These are phyloP conservation scores for Ogataea henricii DNA, from an alignment of 805 yeast species.

Conservation along the genomic window DNA sequence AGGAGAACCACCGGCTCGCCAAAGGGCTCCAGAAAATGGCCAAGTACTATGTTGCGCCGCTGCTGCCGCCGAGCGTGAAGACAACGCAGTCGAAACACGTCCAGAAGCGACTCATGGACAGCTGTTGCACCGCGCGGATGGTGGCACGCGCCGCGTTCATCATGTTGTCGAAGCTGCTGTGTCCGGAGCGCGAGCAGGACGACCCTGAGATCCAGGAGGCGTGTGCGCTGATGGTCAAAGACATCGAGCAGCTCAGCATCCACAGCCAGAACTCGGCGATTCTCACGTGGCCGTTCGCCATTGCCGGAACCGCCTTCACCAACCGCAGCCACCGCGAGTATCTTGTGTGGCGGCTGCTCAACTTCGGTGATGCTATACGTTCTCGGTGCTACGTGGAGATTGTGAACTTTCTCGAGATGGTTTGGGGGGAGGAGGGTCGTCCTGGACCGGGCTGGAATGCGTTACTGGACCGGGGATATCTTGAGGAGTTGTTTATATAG, in stretches of 20 bases:
- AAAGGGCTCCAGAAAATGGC: slow-evolving; percentile 11
- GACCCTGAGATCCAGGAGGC: slow-evolving; percentile 11
- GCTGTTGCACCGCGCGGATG: slow-evolving; percentile 18
- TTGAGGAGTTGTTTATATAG: slow-evolving; percentile 1
- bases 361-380: slow-evolving; percentile 17
- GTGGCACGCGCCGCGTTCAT: slow-evolving; percentile 16
- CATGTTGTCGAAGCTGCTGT: slow-evolving; percentile 14
- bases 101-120: slow-evolving; percentile 18
- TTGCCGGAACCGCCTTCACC: slow-evolving; percentile 17
- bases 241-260: slow-evolving; percentile 11
- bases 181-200: slow-evolving; percentile 12
- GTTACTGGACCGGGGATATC: slow-evolving; percentile 10
- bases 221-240: slow-evolving; percentile 2
- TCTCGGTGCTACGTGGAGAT: slow-evolving; percentile 12
- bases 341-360: slow-evolving; percentile 13
- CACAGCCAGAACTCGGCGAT: slow-evolving; percentile 14
- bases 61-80: slow-evolving; percentile 19
- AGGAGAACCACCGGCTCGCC: slow-evolving; percentile 8
- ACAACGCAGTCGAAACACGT: slow-evolving; percentile 19
- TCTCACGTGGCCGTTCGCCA: slow-evolving; percentile 19
- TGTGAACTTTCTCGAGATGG: slow-evolving; percentile 12
- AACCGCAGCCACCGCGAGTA: slow-evolving; percentile 12
- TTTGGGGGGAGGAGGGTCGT: slow-evolving; percentile 16
- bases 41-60: slow-evolving; percentile 18
- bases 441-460: slow-evolving; percentile 15